Evolutionary conservation across 2,329 filamentous ascomycete genomes (phyloP).

Genomic region (Fusarium sp.): DNA sequence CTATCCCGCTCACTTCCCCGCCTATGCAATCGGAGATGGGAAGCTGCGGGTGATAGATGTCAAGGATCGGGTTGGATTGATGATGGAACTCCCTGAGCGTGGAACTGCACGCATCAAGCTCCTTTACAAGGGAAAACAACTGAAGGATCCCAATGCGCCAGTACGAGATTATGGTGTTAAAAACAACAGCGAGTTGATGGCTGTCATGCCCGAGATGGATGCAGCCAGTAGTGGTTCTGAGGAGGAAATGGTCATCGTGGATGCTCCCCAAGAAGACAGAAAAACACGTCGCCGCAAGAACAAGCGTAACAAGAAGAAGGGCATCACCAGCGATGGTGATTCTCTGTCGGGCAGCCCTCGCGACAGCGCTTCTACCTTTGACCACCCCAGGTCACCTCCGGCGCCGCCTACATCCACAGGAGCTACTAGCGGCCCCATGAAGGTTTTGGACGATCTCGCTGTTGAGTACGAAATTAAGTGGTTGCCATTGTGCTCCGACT

Average conservation of each 20-base stretch:
- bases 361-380: constrained; percentile 59
- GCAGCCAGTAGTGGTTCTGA: constrained; percentile 56
- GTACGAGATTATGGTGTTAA: constrained; percentile 72
- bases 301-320: constrained; percentile 55
- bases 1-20: constrained; percentile 79
- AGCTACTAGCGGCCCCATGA: constrained; percentile 54
- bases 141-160: constrained; percentile 72
- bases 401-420: constrained; percentile 42
- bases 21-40: constrained; percentile 80
- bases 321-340: constrained; percentile 52
- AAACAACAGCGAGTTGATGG: constrained; percentile 70
- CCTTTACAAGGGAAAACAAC: constrained; percentile 77
- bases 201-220: constrained; percentile 57
- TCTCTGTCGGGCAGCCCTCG: constrained; percentile 57
- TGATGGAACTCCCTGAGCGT: constrained; percentile 71
- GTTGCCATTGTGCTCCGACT: constrained; percentile 74
- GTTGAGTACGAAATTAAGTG: constrained; percentile 73
- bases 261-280: constrained; percentile 52
- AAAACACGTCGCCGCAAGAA: constrained; percentile 58
- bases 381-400: constrained; percentile 44
- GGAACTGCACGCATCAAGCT: constrained; percentile 70
- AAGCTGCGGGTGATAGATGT: constrained; percentile 76
- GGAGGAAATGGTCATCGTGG: constrained; percentile 60
- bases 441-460: constrained; percentile 75
- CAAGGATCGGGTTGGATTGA: constrained; percentile 73